Percentiles rank a stretch among this genome's conserved stretches.
These are phyloP conservation scores for Aspergillaceae sp. DNA, from an alignment of 2,329 filamentous ascomycete species.

Conservation along the genomic window DNA sequence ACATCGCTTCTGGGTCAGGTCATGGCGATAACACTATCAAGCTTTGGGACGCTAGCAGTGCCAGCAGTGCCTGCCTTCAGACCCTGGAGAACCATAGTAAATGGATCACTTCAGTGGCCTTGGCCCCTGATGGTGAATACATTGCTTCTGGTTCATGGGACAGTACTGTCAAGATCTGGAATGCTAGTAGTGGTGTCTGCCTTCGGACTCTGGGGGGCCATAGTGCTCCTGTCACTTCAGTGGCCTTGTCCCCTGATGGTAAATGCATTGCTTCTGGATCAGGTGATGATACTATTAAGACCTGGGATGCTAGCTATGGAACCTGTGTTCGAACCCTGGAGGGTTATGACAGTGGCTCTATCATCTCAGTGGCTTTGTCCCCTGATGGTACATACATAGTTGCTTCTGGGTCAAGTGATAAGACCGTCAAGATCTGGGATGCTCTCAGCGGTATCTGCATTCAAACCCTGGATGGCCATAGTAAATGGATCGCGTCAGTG, in stretches of 20 bases:
- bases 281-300: conserved; percentile 12
- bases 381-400: conserved; percentile 12
- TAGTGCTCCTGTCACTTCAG: background rate
- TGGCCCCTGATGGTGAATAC: conserved; percentile 14
- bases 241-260: conserved; percentile 18
- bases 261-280: conserved; percentile 16
- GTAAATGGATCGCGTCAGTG: conserved; percentile 3
- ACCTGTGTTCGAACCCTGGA: conserved; percentile 4
- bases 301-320: conserved; percentile 33
- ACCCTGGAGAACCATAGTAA: conserved; percentile 7
- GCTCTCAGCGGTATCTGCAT: conserved; percentile 26
- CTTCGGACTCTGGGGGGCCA: conserved; percentile 13
- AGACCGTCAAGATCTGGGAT: conserved; percentile 19
- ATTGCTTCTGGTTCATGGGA: conserved; percentile 18
- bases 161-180: conserved; percentile 17
- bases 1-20: conserved; percentile 12
- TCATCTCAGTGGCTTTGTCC: conserved; percentile 15
- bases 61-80: conserved; percentile 2
- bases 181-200: conserved; percentile 29
- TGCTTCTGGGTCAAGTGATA: conserved; percentile 16
- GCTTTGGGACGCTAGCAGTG: conserved; percentile 31
- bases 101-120: conserved; percentile 9
- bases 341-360: conserved; percentile 6
- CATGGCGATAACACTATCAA: conserved; percentile 13
- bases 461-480: conserved; percentile 11